Conservation (phyloP, 306 rosid genomes). For the Inga laurina region DNA sequence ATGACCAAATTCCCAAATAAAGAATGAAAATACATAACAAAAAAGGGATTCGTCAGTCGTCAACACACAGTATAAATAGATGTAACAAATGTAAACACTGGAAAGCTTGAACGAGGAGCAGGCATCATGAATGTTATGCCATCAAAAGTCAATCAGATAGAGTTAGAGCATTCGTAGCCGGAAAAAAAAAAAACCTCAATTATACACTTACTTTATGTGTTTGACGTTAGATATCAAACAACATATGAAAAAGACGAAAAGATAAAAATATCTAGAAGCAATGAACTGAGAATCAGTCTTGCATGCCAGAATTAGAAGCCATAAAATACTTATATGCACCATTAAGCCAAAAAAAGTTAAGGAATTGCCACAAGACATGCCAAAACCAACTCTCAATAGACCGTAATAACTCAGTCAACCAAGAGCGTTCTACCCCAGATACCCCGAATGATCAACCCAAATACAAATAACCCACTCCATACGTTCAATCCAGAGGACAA, state of each 20-base stretch:
- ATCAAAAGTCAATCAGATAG: constrained; percentile 23
- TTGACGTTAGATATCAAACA: constrained; percentile 25
- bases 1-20: too few species aligned
- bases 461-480: constrained; percentile 7
- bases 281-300: not conserved
- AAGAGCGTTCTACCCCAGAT: constrained; percentile 18
- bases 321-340: constrained; percentile 13
- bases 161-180: constrained; percentile 12
- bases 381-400: constrained; percentile 21
- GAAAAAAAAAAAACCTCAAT: constrained; percentile 1
- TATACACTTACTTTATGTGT: constrained; percentile 6
- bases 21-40: too few species aligned
- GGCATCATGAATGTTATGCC: not conserved
- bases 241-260: not conserved
- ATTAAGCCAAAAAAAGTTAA: constrained; percentile 1
- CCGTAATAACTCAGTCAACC: constrained; percentile 8
- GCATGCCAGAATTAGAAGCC: constrained; percentile 35
- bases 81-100: constrained; percentile 14
- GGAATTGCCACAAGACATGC: constrained; percentile 7
- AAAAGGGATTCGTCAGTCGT: not conserved
- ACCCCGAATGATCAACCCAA: constrained; percentile 11
- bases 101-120: not conserved
- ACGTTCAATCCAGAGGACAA: constrained; percentile 5
- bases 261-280: constrained; percentile 18
- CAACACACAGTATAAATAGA: not conserved